A percentile compares a stretch with the other conserved stretches of the same genome.
Conservation (phyloP, 116 monocot species). For the Posidonia oceanica region DNA sequence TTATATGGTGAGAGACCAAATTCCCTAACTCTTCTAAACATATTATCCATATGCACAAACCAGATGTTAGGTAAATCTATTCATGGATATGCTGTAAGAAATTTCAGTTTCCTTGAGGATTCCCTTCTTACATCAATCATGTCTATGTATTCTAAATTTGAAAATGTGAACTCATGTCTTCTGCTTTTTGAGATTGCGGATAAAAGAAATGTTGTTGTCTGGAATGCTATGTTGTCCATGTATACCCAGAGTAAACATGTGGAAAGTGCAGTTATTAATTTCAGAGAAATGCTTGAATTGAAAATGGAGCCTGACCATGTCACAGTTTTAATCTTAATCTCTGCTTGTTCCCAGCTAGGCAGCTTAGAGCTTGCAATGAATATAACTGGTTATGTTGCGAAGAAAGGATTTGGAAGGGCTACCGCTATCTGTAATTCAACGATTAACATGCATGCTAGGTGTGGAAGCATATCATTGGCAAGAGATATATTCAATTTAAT, state of each 20-base stretch:
- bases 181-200: slow-evolving; percentile 29
- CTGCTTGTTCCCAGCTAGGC: slow-evolving; percentile 18
- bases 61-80: slow-evolving; percentile 36
- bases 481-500: slow-evolving; percentile 11
- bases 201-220: slow-evolving; percentile 23
- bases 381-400: slow-evolving; percentile 15
- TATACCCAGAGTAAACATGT: slow-evolving; percentile 17
- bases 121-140: slow-evolving; percentile 41
- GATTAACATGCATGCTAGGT: slow-evolving; percentile 27
- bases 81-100: slow-evolving; percentile 50
- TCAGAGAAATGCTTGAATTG: slow-evolving; percentile 16
- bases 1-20: slow-evolving; percentile 24
- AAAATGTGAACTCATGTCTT: slow-evolving; percentile 22
- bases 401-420: slow-evolving; percentile 10
- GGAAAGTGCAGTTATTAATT: slow-evolving; percentile 17
- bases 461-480: slow-evolving; percentile 14
- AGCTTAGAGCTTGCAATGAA: slow-evolving; percentile 12
- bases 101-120: slow-evolving; percentile 18
- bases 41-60: slow-evolving; percentile 30
- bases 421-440: slow-evolving; percentile 16
- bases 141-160: slow-evolving; percentile 53
- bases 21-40: slow-evolving; percentile 41
- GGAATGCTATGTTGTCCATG: slow-evolving; percentile 51
- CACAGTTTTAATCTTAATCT: slow-evolving; percentile 10
- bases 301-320: slow-evolving; percentile 14